Evolutionary conservation across 139 green algal species (phyloP).

Genomic region (Micractinium sp.): DNA sequence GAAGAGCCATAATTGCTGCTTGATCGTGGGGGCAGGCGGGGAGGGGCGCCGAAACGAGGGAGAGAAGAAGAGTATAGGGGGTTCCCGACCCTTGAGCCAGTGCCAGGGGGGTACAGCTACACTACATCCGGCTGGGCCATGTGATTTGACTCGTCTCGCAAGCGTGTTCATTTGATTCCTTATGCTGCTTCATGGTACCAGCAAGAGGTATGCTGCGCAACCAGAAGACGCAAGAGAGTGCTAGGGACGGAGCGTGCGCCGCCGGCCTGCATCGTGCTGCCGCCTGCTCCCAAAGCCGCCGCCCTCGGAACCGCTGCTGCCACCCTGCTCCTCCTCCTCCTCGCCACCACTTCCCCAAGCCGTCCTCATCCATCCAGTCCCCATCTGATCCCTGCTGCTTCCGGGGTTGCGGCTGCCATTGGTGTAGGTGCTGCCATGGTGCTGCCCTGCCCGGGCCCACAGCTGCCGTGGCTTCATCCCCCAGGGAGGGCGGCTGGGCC

Average conservation of each 20-base stretch:
- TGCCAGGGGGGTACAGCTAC: no score
- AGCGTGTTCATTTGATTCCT: no score
- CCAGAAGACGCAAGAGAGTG: no score
- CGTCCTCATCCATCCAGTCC: constrained; percentile 14
- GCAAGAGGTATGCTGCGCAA: no score
- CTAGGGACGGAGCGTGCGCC: no score
- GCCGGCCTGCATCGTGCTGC: background rate
- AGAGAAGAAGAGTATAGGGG: background rate
- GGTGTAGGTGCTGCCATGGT: constrained; percentile 2
- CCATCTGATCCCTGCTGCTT: background rate
- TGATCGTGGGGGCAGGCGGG: background rate
- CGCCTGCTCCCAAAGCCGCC: background rate
- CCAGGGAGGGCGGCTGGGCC: background rate
- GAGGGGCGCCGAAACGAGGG: background rate
- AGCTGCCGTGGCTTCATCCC: background rate
- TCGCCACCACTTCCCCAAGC: no score
- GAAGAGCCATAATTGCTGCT: constrained; percentile 27
- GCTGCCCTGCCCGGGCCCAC: background rate
- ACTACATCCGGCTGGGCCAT: no score
- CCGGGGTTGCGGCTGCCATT: background rate
- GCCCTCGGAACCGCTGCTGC: background rate
- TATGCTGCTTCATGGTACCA: no score
- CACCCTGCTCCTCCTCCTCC: background rate
- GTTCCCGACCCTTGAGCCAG: background rate
- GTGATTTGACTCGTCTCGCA: no score